Percentiles rank a stretch among this genome's conserved stretches.
Evolutionary conservation across 768 basidiomycete genomes (phyloP).

Genomic region (Steccherinum ochraceum): DNA sequence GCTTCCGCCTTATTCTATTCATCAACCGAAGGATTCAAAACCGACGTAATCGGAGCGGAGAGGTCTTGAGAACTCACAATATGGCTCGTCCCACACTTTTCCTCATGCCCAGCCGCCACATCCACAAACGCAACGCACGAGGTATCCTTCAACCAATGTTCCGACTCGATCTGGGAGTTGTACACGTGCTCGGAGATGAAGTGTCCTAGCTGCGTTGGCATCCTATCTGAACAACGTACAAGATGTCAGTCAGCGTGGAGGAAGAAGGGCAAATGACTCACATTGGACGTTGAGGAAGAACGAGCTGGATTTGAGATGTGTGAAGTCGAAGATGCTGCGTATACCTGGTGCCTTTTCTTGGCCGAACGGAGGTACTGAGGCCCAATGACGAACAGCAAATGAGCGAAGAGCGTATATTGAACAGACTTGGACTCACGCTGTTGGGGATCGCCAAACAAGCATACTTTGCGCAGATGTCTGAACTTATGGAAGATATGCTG

Average conservation of each 20-base stretch:
- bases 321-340: constrained; percentile 74
- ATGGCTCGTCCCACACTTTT: constrained; percentile 30
- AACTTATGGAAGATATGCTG: constrained; percentile 22
- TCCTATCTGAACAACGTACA: constrained; percentile 73
- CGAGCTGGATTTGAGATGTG: constrained; percentile 42
- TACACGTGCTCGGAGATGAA: constrained; percentile 70
- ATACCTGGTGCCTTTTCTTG: constrained; percentile 59
- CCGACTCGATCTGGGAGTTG: constrained; percentile 50
- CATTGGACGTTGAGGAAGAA: constrained; percentile 72
- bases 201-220: constrained; percentile 74
- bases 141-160: constrained; percentile 41
- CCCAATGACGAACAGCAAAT: too few relatives aligned
- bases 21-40: background rate
- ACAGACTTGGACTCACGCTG: constrained; percentile 26
- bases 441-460: constrained; percentile 36
- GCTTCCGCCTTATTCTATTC: constrained; percentile 59
- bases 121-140: constrained; percentile 65
- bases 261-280: constrained; percentile 26
- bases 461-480: constrained; percentile 26
- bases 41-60: constrained; percentile 2
- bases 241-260: constrained; percentile 5
- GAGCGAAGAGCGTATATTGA: background rate
- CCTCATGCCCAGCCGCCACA: constrained; percentile 32
- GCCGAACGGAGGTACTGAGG: constrained; percentile 73
- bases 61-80: constrained; percentile 27